Percentiles rank a stretch among this genome's conserved stretches.
Evolutionary conservation across 306 rosid genomes (phyloP).

Genomic region (Hippophae tibetana): DNA sequence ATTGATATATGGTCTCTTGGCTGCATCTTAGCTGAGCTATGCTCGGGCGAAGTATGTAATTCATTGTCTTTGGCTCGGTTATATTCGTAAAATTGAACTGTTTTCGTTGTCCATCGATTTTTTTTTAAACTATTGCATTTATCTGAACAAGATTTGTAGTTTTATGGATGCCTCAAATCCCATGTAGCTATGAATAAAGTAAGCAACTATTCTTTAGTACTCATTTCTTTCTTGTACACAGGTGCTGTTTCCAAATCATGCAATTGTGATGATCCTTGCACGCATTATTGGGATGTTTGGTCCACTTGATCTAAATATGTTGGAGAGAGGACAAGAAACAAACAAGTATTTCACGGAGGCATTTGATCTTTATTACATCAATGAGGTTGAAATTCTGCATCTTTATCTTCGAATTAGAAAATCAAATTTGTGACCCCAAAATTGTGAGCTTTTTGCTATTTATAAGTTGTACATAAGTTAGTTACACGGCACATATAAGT

Average conservation of each 20-base stretch:
- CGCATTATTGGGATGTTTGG: slow-evolving; percentile 86
- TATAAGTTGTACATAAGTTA: too few species aligned
- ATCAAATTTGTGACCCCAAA: neutral
- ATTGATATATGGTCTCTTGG: slow-evolving; percentile 98
- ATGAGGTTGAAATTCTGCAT: slow-evolving; percentile 58
- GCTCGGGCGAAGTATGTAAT: slow-evolving; percentile 81
- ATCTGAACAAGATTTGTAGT: too few species aligned
- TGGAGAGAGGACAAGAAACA: slow-evolving; percentile 73
- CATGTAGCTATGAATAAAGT: too few species aligned
- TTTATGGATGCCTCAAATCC: too few species aligned
- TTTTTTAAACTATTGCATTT: neutral
- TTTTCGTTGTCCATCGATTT: too few species aligned
- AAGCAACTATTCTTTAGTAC: neutral
- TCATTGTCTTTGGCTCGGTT: slow-evolving; percentile 2
- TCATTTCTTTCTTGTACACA: slow-evolving; percentile 18
- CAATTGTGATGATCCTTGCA: slow-evolving; percentile 63
- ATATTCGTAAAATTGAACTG: too few species aligned
- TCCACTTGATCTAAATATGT: slow-evolving; percentile 76
- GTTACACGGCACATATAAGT: too few species aligned
- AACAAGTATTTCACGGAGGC: slow-evolving; percentile 85
- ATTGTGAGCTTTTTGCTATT: too few species aligned
- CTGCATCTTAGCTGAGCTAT: slow-evolving; percentile 91
- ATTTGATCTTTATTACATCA: slow-evolving; percentile 61
- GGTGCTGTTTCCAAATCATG: slow-evolving; percentile 90
- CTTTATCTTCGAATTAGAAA: neutral